Percentiles rank a stretch among this genome's conserved stretches.
Evolutionary conservation across 805 yeast genomes (phyloP).

Genomic region (Cyberlindnera galapagoensis): DNA sequence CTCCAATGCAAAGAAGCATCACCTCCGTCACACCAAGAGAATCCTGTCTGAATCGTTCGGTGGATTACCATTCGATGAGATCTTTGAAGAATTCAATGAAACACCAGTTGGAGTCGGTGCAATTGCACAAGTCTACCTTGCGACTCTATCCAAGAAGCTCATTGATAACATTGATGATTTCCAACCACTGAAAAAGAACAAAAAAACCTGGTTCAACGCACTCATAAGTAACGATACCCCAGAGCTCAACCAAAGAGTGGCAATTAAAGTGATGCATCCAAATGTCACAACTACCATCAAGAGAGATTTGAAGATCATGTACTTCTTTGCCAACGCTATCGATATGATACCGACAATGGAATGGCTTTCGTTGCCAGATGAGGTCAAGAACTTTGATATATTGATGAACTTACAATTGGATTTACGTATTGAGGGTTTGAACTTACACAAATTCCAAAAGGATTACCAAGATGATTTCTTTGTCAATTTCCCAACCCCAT

Average conservation of each 20-base stretch:
- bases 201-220: conserved; percentile 14
- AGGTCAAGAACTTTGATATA: conserved; percentile 79
- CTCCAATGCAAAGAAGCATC: conserved; percentile 75
- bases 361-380: conserved; percentile 93
- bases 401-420: conserved; percentile 89
- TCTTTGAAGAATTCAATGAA: conserved; percentile 72
- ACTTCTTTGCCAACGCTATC: conserved; percentile 63
- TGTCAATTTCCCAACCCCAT: conserved; percentile 78
- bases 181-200: conserved; percentile 18
- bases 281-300: conserved; percentile 62
- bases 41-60: conserved; percentile 55
- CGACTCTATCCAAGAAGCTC: conserved; percentile 46
- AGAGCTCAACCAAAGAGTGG: conserved; percentile 54
- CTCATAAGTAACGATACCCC: conserved; percentile 13
- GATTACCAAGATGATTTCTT: conserved; percentile 55
- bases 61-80: conserved; percentile 50
- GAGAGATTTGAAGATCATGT: conserved; percentile 82
- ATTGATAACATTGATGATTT: conserved; percentile 29
- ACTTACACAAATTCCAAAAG: conserved; percentile 61
- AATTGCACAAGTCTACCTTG: conserved; percentile 91
- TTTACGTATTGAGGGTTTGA: conserved; percentile 81
- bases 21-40: conserved; percentile 50
- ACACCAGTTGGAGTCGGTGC: conserved; percentile 96
- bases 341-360: conserved; percentile 89
- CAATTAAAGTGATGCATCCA: conserved; percentile 92